Evolutionary conservation across 2,329 filamentous ascomycete genomes (phyloP).

Genomic region (Didymella exigua): DNA sequence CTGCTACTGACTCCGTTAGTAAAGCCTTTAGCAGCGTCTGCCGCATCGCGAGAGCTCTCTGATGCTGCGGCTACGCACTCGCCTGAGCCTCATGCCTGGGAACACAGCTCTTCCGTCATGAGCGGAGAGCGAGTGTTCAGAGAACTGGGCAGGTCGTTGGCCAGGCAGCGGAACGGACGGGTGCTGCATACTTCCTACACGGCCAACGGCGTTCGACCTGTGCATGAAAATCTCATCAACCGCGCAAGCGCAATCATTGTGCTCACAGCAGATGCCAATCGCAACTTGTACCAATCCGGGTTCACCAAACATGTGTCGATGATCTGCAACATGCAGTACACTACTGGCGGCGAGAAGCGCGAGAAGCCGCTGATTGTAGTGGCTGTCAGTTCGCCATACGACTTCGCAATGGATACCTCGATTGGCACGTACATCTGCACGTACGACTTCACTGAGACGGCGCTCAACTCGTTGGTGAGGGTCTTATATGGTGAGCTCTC

Average conservation of each 20-base stretch:
- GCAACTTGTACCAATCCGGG: conserved; percentile 90
- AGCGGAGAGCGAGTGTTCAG: conserved; percentile 92
- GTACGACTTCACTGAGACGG: conserved; percentile 94
- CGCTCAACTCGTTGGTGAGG: conserved; percentile 81
- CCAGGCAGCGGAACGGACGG: conserved; percentile 81
- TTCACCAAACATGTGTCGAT: conserved; percentile 96
- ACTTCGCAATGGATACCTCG: conserved; percentile 89
- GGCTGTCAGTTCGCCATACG: conserved; percentile 92
- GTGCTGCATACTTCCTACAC: conserved; percentile 95
- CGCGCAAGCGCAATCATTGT: conserved; percentile 87
- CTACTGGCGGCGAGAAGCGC: conserved; percentile 70
- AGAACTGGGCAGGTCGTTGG: conserved; percentile 85
- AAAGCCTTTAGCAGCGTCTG: conserved; percentile 89
- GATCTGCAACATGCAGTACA: conserved; percentile 83
- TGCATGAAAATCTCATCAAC: conserved; percentile 91
- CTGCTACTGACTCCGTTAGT: conserved; percentile 86
- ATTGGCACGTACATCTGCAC: conserved; percentile 95
- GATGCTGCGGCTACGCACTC: conserved; percentile 62
- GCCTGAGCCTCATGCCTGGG: conserved; percentile 61
- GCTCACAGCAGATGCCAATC: conserved; percentile 89
- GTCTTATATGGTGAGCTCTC: conserved; percentile 78
- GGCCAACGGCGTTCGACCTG: conserved; percentile 86
- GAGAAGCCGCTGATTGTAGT: conserved; percentile 90
- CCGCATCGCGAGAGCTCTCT: conserved; percentile 73
- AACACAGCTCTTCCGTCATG: conserved; percentile 71